phyloP scores from a whole-genome alignment of 179 eudicot species.

The Actinidia arguta region DNA sequence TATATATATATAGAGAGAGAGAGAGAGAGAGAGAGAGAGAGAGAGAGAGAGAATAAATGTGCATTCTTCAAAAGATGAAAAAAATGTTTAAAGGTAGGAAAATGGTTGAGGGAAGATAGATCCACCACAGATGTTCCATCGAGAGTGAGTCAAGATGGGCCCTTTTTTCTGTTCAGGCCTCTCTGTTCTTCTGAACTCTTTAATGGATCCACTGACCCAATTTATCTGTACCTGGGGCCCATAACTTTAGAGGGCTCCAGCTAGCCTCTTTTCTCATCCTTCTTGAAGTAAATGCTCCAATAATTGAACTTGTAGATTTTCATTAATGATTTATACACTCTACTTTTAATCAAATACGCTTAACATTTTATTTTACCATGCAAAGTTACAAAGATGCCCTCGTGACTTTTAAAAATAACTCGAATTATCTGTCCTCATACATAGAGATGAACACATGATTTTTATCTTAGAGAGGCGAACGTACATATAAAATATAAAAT shows the following conservation, averaged over 20 bases:
- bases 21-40: background rate
- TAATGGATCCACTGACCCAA: background rate
- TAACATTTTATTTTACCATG: too few relatives aligned
- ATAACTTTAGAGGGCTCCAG: background rate
- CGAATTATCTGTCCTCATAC: background rate
- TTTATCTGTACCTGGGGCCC: background rate
- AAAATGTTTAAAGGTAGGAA: background rate
- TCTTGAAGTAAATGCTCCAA: constrained; percentile 5
- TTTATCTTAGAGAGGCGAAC: too few relatives aligned
- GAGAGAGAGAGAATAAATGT: background rate
- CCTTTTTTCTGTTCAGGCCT: constrained; percentile 4
- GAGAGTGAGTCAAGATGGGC: constrained; percentile 14
- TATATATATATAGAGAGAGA: too few relatives aligned
- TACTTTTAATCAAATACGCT: too few relatives aligned
- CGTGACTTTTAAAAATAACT: too few relatives aligned
- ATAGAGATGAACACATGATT: too few relatives aligned
- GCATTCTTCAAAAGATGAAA: background rate
- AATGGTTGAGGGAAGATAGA: background rate
- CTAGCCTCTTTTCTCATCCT: background rate
- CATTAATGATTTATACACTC: background rate
- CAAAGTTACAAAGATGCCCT: too few relatives aligned
- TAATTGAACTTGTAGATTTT: background rate
- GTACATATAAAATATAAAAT: too few relatives aligned
- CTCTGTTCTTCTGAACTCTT: constrained; percentile 3
- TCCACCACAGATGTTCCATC: background rate